phyloP scores from a whole-genome alignment of 164 flowering plant species.

The Nelumbo lutea region DNA sequence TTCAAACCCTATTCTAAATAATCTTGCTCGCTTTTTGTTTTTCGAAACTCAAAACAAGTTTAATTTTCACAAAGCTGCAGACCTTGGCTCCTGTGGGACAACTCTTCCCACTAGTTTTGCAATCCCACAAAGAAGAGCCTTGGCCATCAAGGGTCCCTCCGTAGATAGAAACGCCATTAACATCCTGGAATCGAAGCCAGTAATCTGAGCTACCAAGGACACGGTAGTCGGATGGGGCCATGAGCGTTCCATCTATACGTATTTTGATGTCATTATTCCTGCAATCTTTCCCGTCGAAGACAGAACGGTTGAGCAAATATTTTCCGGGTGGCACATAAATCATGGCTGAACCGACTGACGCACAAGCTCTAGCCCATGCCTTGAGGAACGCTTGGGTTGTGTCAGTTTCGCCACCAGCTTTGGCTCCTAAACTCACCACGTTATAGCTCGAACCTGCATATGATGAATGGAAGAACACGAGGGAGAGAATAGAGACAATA shows the following conservation, averaged over 20 bases:
- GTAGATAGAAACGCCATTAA: background rate
- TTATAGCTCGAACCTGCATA: background rate
- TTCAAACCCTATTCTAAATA: too few species aligned
- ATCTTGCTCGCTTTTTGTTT: too few species aligned
- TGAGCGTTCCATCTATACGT: slow-evolving; percentile 23
- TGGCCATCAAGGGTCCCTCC: slow-evolving; percentile 49
- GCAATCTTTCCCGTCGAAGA: slow-evolving; percentile 20
- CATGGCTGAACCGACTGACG: slow-evolving; percentile 9
- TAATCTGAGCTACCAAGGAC: slow-evolving; percentile 5
- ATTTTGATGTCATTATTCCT: slow-evolving; percentile 12
- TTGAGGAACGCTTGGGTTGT: slow-evolving; percentile 21
- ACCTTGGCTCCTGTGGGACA: background rate
- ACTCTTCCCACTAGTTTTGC: background rate
- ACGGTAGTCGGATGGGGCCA: slow-evolving; percentile 29
- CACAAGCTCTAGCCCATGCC: slow-evolving; percentile 37
- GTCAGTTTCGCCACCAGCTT: slow-evolving; percentile 26
- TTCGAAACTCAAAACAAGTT: too few species aligned
- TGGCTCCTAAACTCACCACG: slow-evolving; percentile 31
- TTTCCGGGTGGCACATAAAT: slow-evolving; percentile 28
- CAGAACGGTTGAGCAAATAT: slow-evolving; percentile 14
- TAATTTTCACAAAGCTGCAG: background rate
- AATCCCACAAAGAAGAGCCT: slow-evolving; percentile 40
- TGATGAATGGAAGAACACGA: too few species aligned
- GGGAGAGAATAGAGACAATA: too few species aligned
- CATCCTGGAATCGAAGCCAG: too few species aligned